Base-by-base conservation (phyloP, 2,329 filamentous ascomycete genomes). In the Akanthomyces dipterigenus region DNA sequence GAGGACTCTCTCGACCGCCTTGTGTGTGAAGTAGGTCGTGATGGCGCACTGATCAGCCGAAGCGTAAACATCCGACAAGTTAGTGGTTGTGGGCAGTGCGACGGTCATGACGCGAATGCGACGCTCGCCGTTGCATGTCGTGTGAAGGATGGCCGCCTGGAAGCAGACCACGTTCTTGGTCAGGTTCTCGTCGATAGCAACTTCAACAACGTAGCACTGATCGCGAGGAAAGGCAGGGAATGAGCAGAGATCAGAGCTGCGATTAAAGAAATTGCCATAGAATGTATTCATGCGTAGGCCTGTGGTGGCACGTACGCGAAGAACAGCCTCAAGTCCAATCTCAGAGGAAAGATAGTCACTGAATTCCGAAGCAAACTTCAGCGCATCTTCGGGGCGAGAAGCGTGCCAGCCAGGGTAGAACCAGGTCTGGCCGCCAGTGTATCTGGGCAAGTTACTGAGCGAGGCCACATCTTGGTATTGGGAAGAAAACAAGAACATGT, bases 251-350 rank as follows among this genome's bases (percentile, higher is more conserved):
- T 99, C 95, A 18, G 93, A 97, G 72, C 91, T 96, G 68, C 95
- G 86, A 80, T 98, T 99, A 82, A 99, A 99, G 77, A 99, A 99
- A 79, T 99, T 99, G 67, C 95, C 95, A 75, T 98, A 99, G 77
- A 99, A 99, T 2, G 93, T 93, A 78, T 88, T 96, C 90, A 98
- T 98, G 59, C 95, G 87, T 63, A 99, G 78, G 57, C 95, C 95
- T 26, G 93, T 98, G 2, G 93, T 97, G 20, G 95, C 95, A 66
- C 95, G 88, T 43, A 99, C 95, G 72, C 95, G 89, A 61, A 99
- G 87, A 42, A 99, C 95, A 48, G 95, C 95, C 76, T 99, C 95
- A 40, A 99, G 78, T 0, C 93, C 95, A 71, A 99, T 97, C 75
- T 99, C 95, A 0, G 93, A 88, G 11, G 93, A 97, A n/a, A 99